Conservation (phyloP, 495 filamentous ascomycete genomes). For the Parathielavia appendiculata region DNA sequence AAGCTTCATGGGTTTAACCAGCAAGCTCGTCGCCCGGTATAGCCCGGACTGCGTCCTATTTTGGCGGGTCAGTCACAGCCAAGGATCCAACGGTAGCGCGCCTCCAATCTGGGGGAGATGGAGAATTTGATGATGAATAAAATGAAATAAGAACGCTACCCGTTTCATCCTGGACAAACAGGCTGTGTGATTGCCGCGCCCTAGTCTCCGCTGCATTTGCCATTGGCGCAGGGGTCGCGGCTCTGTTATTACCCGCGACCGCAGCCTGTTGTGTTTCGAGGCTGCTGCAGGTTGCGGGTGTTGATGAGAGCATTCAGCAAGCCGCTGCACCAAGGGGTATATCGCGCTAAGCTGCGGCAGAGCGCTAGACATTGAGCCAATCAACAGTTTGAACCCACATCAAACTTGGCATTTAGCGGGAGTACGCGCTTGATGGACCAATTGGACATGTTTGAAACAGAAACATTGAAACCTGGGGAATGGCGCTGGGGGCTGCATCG, state of each 20-base stretch:
- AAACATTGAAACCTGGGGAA: not conserved
- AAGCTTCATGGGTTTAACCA: not conserved
- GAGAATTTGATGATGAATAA: not conserved
- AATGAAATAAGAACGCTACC: not conserved
- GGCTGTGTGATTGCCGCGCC: not conserved
- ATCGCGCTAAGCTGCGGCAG: not conserved
- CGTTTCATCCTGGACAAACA: not conserved
- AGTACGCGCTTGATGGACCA: not conserved
- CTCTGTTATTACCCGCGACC: not conserved
- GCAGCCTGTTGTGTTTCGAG: not conserved
- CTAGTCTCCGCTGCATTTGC: not conserved
- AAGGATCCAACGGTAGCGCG: not conserved
- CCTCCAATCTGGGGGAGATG: not conserved
- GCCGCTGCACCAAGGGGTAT: conserved; percentile 4
- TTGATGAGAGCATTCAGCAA: not conserved
- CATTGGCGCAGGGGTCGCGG: not conserved
- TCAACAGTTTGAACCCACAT: not conserved
- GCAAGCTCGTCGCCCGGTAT: not conserved
- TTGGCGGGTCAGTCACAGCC: not conserved
- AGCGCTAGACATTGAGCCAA: not conserved
- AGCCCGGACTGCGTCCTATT: not conserved
- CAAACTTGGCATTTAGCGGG: not conserved
- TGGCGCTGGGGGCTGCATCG: not conserved
- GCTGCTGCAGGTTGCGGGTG: not conserved
- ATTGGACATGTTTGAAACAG: not conserved